Conservation (phyloP, 139 green algal species). For the Micractinium sp. region DNA sequence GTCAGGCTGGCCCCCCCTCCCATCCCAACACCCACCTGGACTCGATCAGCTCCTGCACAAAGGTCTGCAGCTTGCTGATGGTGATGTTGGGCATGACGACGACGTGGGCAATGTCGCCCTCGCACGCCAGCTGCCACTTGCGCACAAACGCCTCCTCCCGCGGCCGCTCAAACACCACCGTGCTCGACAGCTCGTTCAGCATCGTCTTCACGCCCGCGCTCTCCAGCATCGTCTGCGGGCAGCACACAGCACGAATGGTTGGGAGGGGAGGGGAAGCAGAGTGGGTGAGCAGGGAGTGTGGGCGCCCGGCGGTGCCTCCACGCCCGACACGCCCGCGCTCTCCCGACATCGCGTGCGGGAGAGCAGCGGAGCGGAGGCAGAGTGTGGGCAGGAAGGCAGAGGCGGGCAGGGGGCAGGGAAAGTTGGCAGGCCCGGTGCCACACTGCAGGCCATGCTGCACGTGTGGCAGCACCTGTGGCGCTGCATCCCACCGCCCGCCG, state of each 20-base stretch:
- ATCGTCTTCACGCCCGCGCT: constrained; percentile 81
- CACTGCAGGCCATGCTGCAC: too few species aligned
- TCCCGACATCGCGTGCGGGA: too few species aligned
- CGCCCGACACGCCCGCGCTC: too few species aligned
- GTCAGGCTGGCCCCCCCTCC: too few species aligned
- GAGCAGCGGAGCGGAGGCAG: too few species aligned
- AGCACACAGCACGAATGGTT: background rate
- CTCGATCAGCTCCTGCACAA: constrained; percentile 83
- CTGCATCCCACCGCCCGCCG: too few species aligned
- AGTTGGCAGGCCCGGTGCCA: too few species aligned
- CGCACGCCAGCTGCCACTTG: constrained; percentile 95
- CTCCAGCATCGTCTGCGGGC: constrained; percentile 71
- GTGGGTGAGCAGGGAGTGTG: background rate
- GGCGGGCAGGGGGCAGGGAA: too few species aligned
- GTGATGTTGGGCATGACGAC: constrained; percentile 98
- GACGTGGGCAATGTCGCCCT: constrained; percentile 95
- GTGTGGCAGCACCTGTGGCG: background rate
- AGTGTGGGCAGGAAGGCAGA: too few species aligned
- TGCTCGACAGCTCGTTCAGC: constrained; percentile 93
- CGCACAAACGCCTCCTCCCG: constrained; percentile 85
- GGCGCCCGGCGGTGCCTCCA: too few species aligned
- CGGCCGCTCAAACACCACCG: constrained; percentile 95
- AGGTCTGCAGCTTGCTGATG: constrained; percentile 89
- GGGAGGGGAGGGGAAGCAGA: background rate
- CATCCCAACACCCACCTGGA: too few species aligned